These are phyloP conservation scores for Phlebiopsis gigantea DNA, from an alignment of 768 basidiomycete species.

Conservation along the genomic window DNA sequence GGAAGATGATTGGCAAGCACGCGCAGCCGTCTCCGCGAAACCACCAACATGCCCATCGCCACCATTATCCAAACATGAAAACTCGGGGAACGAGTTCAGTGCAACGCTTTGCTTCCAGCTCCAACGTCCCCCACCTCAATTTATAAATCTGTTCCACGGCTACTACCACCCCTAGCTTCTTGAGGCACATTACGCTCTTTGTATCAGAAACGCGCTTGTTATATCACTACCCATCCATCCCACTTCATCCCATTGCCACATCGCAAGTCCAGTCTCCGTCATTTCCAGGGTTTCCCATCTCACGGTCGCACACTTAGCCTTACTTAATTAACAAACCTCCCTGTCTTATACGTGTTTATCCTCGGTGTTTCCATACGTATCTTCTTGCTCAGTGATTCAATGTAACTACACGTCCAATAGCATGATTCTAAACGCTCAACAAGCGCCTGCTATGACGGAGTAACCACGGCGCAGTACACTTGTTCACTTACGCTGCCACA, in stretches of 20 bases:
- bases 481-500: neutral
- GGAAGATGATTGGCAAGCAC: constrained; percentile 45
- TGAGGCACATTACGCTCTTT: too few species aligned
- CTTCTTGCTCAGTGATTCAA: neutral
- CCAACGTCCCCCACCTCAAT: constrained; percentile 21
- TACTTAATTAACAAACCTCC: neutral
- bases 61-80: constrained; percentile 64
- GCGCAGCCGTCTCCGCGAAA: constrained; percentile 31
- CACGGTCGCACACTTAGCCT: neutral
- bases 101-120: constrained; percentile 37
- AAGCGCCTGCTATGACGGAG: neutral
- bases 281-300: neutral
- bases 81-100: constrained; percentile 47
- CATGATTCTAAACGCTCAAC: neutral
- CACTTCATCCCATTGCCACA: neutral
- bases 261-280: too few species aligned
- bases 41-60: constrained; percentile 48
- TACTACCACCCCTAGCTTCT: neutral
- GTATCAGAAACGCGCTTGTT: neutral
- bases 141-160: constrained; percentile 7
- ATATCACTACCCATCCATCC: neutral
- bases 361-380: neutral
- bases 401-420: neutral
- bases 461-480: neutral
- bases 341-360: constrained; percentile 2